Percentiles rank a stretch among this genome's conserved stretches.
These are phyloP conservation scores for Miscanthus lutarioriparius DNA, from an alignment of 176 grass and related monocot species.

Conservation along the genomic window DNA sequence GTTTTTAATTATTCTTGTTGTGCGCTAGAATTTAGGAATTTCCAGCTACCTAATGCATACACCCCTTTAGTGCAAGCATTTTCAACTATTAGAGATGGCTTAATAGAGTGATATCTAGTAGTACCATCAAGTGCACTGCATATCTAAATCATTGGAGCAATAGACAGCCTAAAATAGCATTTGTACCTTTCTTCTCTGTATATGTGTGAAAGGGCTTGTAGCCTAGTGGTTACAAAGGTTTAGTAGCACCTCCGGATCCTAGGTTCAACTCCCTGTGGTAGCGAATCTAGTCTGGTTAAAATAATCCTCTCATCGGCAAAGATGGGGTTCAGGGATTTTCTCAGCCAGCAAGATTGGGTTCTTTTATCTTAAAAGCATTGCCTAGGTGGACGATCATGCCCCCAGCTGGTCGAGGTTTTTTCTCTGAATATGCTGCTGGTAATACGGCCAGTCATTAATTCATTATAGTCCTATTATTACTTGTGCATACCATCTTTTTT, in stretches of 20 bases:
- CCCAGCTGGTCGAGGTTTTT: background rate
- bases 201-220: too few relatives aligned
- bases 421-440: background rate
- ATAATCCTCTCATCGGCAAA: background rate
- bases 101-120: background rate
- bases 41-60: background rate
- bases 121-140: background rate
- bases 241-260: too few relatives aligned
- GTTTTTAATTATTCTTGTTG: background rate
- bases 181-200: too few relatives aligned
- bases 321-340: background rate
- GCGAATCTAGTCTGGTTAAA: background rate
- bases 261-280: background rate
- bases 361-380: background rate
- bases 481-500: too few relatives aligned
- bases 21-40: background rate
- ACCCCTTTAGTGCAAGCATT: background rate
- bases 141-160: background rate
- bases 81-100: conserved; percentile 11
- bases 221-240: too few relatives aligned
- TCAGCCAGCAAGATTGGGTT: background rate
- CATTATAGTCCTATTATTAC: background rate
- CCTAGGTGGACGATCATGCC: background rate
- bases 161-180: background rate
- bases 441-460: background rate